Conservation (phyloP, 1,284 basidiomycete genomes). For the Ustilago shanxiensis region DNA sequence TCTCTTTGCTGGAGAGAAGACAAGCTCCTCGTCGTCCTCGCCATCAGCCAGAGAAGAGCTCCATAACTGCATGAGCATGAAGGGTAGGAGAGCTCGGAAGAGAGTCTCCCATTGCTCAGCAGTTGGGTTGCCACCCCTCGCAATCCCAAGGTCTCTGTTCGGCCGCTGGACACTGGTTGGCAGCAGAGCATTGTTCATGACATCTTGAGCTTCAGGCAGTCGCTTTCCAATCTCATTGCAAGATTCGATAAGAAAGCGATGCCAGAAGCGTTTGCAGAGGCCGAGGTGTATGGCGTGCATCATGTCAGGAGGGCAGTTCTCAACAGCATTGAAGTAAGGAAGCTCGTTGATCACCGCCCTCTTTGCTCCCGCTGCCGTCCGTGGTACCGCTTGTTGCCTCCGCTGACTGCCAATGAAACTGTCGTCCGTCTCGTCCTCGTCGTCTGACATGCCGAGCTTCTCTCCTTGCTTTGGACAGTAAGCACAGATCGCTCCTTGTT, state of each 20-base stretch:
- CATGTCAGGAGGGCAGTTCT: slow-evolving; percentile 1
- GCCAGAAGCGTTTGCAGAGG: slow-evolving; percentile 19
- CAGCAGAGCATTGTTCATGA: neutral
- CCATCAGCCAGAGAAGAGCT: neutral
- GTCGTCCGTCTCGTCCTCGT: too few species aligned
- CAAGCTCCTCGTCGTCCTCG: too few species aligned
- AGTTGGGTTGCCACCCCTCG: neutral
- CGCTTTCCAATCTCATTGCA: slow-evolving; percentile 1
- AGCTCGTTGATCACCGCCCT: slow-evolving; percentile 1
- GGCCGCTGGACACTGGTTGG: neutral
- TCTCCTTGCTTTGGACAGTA: too few species aligned
- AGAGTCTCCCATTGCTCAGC: slow-evolving; percentile 3
- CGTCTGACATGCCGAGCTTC: too few species aligned
- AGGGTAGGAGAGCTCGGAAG: neutral
- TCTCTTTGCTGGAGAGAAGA: too few species aligned
- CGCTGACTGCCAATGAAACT: too few species aligned
- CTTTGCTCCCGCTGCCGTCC: neutral
- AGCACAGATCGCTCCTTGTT: too few species aligned
- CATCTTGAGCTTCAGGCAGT: neutral
- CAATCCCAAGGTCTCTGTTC: neutral
- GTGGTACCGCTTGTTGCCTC: slow-evolving; percentile 2
- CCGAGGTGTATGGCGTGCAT: slow-evolving; percentile 23
- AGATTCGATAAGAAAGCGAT: slow-evolving; percentile 3
- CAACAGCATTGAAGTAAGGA: slow-evolving; percentile 2
- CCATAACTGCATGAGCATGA: slow-evolving; percentile 15